Evolutionary conservation across 2,329 filamentous ascomycete genomes (phyloP).

Genomic region (Aureobasidium uvarum): DNA sequence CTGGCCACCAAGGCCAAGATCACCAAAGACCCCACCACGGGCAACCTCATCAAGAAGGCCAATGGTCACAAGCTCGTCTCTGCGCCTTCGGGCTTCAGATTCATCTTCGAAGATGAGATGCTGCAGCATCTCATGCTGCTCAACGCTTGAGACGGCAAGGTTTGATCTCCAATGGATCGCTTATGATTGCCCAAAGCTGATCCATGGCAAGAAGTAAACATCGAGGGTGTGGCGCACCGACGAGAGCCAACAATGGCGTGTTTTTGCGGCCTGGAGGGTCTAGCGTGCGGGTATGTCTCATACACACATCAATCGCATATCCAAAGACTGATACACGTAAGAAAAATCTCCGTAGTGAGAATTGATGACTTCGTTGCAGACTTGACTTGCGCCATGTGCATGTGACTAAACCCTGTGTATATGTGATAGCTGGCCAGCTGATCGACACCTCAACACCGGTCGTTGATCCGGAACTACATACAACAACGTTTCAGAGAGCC

Average conservation of each 20-base stretch:
- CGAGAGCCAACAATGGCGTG: background rate
- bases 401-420: background rate
- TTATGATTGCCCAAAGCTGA: background rate
- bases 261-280: background rate
- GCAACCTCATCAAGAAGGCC: conserved; percentile 7
- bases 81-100: conserved; percentile 11
- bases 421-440: background rate
- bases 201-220: background rate
- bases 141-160: conserved; percentile 1
- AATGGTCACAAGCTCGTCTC: conserved; percentile 2
- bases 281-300: background rate
- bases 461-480: too few species aligned
- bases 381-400: background rate
- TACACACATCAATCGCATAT: background rate
- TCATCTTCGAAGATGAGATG: conserved; percentile 18
- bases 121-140: conserved; percentile 22
- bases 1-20: background rate
- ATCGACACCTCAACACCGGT: background rate
- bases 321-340: background rate
- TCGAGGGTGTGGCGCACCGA: background rate
- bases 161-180: background rate
- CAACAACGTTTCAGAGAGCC: background rate
- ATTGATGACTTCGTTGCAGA: background rate
- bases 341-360: background rate
- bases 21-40: background rate